A percentile compares a stretch with the other conserved stretches of the same genome.
phyloP scores from a whole-genome alignment of 139 green algal species.

The Mesotaenium endlicherianum region DNA sequence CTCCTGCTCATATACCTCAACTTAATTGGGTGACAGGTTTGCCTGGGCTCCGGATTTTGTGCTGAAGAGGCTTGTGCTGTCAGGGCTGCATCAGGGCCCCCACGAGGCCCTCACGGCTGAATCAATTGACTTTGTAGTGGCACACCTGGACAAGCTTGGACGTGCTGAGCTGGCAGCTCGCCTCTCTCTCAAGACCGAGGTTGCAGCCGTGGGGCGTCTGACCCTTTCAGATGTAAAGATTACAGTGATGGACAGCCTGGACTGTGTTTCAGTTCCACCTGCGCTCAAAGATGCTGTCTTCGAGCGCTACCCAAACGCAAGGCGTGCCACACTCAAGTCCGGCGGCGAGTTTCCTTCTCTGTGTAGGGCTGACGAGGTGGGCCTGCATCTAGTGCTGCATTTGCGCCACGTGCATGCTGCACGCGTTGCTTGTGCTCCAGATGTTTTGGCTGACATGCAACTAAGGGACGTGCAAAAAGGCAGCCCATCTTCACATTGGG shows the following conservation, averaged over 20 bases:
- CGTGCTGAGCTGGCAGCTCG: slow-evolving; percentile 26
- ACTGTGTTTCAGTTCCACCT: slow-evolving; percentile 11
- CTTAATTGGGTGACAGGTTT: slow-evolving; percentile 14
- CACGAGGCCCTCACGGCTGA: slow-evolving; percentile 40
- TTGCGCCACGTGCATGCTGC: slow-evolving; percentile 7
- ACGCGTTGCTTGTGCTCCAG: too few relatives aligned
- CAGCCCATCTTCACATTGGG: too few relatives aligned
- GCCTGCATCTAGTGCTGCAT: slow-evolving; percentile 37
- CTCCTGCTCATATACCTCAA: too few relatives aligned
- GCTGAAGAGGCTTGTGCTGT: slow-evolving; percentile 38
- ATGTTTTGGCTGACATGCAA: too few relatives aligned
- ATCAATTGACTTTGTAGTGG: slow-evolving; percentile 44
- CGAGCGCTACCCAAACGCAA: slow-evolving; percentile 19
- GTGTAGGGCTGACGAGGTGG: slow-evolving; percentile 34
- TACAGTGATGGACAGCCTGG: slow-evolving; percentile 35
- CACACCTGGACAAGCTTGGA: slow-evolving; percentile 7
- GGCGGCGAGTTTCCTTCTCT: slow-evolving; percentile 45
- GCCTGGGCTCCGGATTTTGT: slow-evolving; percentile 34
- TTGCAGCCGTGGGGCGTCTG: neutral
- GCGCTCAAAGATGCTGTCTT: slow-evolving; percentile 22
- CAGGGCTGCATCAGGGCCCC: slow-evolving; percentile 11
- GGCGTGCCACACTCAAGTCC: slow-evolving; percentile 30
- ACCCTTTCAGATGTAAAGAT: neutral
- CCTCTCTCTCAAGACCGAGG: slow-evolving; percentile 25
- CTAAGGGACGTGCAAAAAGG: too few relatives aligned